A percentile compares a stretch with the other conserved stretches of the same genome.
These are phyloP conservation scores for Lactarius deliciosus DNA, from an alignment of 768 basidiomycete genomes.

Conservation along the genomic window DNA sequence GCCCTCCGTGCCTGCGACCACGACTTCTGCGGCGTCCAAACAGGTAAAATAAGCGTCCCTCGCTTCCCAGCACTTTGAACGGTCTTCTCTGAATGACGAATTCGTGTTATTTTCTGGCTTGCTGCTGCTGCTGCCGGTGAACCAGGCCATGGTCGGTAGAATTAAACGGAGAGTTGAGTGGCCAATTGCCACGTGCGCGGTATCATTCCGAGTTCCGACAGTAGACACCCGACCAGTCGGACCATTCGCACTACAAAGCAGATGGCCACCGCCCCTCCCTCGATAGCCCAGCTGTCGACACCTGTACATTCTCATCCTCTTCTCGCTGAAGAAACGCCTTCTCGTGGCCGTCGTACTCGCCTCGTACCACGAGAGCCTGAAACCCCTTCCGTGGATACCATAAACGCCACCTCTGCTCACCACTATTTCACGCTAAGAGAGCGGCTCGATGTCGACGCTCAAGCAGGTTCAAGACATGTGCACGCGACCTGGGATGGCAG, in stretches of 20 bases:
- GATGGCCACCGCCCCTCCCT: slow-evolving; percentile 31
- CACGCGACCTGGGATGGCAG: slow-evolving; percentile 50
- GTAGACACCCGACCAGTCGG: background rate
- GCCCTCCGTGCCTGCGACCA: slow-evolving; percentile 74
- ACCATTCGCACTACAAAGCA: background rate
- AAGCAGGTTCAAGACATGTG: slow-evolving; percentile 34
- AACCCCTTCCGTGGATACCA: slow-evolving; percentile 24
- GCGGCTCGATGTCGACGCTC: slow-evolving; percentile 50
- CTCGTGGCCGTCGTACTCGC: slow-evolving; percentile 49
- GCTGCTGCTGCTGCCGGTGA: slow-evolving; percentile 37
- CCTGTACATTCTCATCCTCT: slow-evolving; percentile 75
- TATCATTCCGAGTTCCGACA: background rate
- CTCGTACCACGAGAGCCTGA: slow-evolving; percentile 38
- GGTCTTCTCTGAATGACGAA: slow-evolving; percentile 52
- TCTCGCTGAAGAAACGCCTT: slow-evolving; percentile 50
- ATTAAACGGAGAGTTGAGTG: background rate
- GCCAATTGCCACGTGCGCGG: slow-evolving; percentile 12
- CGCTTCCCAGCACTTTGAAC: slow-evolving; percentile 81
- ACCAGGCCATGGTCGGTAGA: slow-evolving; percentile 37
- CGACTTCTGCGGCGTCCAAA: slow-evolving; percentile 64
- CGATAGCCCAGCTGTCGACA: slow-evolving; percentile 38
- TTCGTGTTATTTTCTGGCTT: slow-evolving; percentile 43
- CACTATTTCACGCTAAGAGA: slow-evolving; percentile 66
- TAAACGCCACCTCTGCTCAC: slow-evolving; percentile 37
- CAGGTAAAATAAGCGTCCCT: slow-evolving; percentile 86